Conservation (phyloP, 202 grass and related monocot species). For the Zoysia matrella region DNA sequence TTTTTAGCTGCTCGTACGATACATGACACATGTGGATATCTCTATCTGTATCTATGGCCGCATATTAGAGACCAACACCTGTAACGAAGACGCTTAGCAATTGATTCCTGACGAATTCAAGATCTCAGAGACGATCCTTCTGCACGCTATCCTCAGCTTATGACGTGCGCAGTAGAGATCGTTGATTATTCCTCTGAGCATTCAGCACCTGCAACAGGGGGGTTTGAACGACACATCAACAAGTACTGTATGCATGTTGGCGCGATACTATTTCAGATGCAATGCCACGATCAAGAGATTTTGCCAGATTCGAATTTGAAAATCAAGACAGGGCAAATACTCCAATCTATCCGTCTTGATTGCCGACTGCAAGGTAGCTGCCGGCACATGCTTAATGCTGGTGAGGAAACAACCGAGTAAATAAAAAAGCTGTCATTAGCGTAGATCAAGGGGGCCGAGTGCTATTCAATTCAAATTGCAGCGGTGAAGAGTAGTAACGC, state of each 20-base stretch:
- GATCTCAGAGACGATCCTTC: slow-evolving; percentile 4
- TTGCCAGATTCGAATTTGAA: slow-evolving; percentile 27
- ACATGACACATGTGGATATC: slow-evolving; percentile 45
- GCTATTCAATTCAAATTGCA: neutral
- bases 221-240: neutral
- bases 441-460: neutral
- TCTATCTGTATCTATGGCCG: neutral
- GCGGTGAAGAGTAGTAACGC: neutral
- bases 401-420: neutral
- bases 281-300: neutral
- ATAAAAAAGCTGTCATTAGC: neutral
- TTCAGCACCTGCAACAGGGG: neutral
- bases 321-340: neutral
- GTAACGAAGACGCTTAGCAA: neutral
- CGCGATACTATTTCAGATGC: slow-evolving; percentile 13
- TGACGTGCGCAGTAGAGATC: slow-evolving; percentile 4
- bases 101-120: slow-evolving; percentile 22
- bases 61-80: neutral
- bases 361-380: neutral
- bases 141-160: slow-evolving; percentile 32
- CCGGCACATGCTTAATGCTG: neutral
- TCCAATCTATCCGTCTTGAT: neutral
- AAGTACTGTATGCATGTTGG: neutral
- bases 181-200: slow-evolving; percentile 36
- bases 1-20: too few species aligned